phyloP scores from a whole-genome alignment of 768 basidiomycete species.

The Neoboletus magnificus region DNA sequence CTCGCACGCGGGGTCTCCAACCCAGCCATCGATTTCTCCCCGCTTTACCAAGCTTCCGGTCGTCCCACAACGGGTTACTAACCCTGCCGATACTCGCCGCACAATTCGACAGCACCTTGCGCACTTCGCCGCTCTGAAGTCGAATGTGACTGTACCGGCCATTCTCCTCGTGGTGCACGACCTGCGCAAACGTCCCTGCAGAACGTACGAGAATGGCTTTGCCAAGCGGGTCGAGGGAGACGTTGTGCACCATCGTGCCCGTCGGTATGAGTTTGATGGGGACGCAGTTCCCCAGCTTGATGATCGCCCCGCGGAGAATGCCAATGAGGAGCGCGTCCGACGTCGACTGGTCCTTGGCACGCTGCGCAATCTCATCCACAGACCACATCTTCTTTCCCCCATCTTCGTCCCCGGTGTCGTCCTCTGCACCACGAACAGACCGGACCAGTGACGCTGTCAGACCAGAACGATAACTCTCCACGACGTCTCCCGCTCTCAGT shows the following conservation, averaged over 20 bases:
- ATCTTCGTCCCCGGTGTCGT: neutral
- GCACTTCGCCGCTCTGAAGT: slow-evolving; percentile 89
- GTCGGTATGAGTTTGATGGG: slow-evolving; percentile 88
- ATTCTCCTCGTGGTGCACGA: slow-evolving; percentile 72
- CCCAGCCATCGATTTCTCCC: slow-evolving; percentile 88
- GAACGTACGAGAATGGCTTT: slow-evolving; percentile 83
- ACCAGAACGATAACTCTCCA: slow-evolving; percentile 81
- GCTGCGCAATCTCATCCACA: slow-evolving; percentile 23
- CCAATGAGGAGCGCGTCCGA: slow-evolving; percentile 73
- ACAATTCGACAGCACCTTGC: slow-evolving; percentile 77
- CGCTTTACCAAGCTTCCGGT: slow-evolving; percentile 84
- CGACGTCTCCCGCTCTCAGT: slow-evolving; percentile 80
- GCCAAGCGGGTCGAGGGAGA: slow-evolving; percentile 73
- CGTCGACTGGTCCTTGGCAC: slow-evolving; percentile 33
- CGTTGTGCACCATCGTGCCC: slow-evolving; percentile 86
- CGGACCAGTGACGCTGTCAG: slow-evolving; percentile 71
- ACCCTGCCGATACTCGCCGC: slow-evolving; percentile 89
- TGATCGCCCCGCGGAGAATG: slow-evolving; percentile 74
- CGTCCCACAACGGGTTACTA: slow-evolving; percentile 88
- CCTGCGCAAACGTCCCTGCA: slow-evolving; percentile 81
- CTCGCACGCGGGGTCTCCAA: slow-evolving; percentile 78
- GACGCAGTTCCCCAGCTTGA: slow-evolving; percentile 91
- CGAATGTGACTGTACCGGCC: slow-evolving; percentile 78
- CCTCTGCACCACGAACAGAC: slow-evolving; percentile 31
- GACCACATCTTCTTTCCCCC: slow-evolving; percentile 11